phyloP scores from a whole-genome alignment of 2,329 filamentous ascomycete species.

The Diatrype stigma region DNA sequence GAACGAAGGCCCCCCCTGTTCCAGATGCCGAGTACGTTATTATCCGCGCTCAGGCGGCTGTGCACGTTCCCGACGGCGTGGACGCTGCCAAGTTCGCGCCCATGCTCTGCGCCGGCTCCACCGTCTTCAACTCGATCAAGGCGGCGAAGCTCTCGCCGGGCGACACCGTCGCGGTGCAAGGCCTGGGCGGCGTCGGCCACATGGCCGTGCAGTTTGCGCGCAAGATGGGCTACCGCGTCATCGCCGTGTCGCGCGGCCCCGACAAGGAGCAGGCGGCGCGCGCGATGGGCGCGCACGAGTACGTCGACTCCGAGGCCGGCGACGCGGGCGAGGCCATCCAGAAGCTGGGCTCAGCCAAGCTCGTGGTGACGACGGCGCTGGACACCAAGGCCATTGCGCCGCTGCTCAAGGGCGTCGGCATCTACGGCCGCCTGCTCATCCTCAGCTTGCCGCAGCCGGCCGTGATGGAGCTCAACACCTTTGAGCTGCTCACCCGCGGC shows the following conservation, averaged over 20 bases:
- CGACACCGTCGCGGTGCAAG: slow-evolving; percentile 42
- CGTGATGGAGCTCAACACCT: slow-evolving; percentile 9
- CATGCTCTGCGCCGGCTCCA: slow-evolving; percentile 47
- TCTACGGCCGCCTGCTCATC: slow-evolving; percentile 13
- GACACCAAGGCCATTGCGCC: slow-evolving; percentile 7
- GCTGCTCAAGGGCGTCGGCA: slow-evolving; percentile 8
- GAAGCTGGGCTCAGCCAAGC: slow-evolving; percentile 6
- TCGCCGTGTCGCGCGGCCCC: slow-evolving; percentile 46
- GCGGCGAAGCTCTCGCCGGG: slow-evolving; percentile 31
- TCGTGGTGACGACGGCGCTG: slow-evolving; percentile 10
- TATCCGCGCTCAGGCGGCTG: slow-evolving; percentile 49
- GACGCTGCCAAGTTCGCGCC: slow-evolving; percentile 41
- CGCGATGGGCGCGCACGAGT: slow-evolving; percentile 53
- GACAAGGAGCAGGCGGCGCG: slow-evolving; percentile 50
- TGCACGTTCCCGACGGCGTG: slow-evolving; percentile 37
- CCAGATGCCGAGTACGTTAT: slow-evolving; percentile 49
- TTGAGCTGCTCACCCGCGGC: slow-evolving; percentile 9
- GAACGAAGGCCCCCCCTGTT: no score
- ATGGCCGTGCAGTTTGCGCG: slow-evolving; percentile 61
- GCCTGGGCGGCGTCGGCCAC: slow-evolving; percentile 62
- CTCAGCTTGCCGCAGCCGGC: slow-evolving; percentile 5
- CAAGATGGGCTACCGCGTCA: slow-evolving; percentile 60
- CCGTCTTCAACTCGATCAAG: slow-evolving; percentile 39
- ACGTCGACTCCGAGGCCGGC: slow-evolving; percentile 31
- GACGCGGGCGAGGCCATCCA: slow-evolving; percentile 8